Evolutionary conservation across 2,329 filamentous ascomycete genomes (phyloP), one percentile per base, ranked within the genome.

Genomic region (Cordyceps cateniannulata): DNA sequence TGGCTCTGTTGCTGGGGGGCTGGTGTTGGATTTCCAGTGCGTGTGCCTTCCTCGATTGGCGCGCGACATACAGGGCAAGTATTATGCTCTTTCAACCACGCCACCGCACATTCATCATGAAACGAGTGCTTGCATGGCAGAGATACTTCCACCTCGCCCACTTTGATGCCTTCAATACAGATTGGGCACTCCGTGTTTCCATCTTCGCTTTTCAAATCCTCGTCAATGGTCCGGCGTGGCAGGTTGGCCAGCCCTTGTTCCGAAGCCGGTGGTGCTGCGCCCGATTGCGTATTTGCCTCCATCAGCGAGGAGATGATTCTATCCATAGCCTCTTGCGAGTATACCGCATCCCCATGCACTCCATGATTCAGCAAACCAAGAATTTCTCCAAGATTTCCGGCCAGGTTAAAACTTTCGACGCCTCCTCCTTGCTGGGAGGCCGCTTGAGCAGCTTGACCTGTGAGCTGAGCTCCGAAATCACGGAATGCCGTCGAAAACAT

Each of bases 41-140:
- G 24, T 54, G 22, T 24, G 14, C 38, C 32, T 14, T 27, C 35
- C n/a, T 83, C 81, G 44, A 85, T 81, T 3, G 83, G 71, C 18
- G 82, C 82, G 44, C 90, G 83, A 69, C 90, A 93, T 58, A 92
- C 88, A 1, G 93, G 93, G 68, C 93, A 98, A 0, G 93, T 96
- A 68, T 97, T 92, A 73, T 97, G 93, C 73, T 96, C 90, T 67
- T 83, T 85, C 56, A 98, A 76, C 93, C 93, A 98, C 54, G 89
- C 80, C 25, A 85, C 81, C 38, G 95, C 89, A 68, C 93, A 98
- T 27, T 84, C 79, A 62, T 87, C 87, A 69, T 97, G 93, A 72
- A 96, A 98, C 91, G 91, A 96, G 70, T 99, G 95, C 62, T 85
- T 88, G 75, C 95, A 99, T 0, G 92, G 92, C 55, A 99, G 75